phyloP scores from a whole-genome alignment of 2,329 filamentous ascomycete species.

The Cladosporium phlei region DNA sequence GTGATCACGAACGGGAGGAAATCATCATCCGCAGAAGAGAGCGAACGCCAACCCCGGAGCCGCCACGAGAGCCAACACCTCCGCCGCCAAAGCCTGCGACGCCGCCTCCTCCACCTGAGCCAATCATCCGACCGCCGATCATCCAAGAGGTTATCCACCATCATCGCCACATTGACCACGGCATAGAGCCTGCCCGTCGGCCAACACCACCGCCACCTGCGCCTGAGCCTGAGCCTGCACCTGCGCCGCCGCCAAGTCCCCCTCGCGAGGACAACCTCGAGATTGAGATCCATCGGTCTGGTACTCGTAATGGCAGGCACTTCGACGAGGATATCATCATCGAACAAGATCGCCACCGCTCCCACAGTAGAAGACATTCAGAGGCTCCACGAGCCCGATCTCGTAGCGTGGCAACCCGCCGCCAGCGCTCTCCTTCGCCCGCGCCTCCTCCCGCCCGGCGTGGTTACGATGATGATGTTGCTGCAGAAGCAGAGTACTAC shows the following conservation, averaged over 20 bases:
- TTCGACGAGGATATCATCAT: slow-evolving; percentile 65
- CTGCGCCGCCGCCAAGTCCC: slow-evolving; percentile 43
- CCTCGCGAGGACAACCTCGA: slow-evolving; percentile 52
- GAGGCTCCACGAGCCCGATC: slow-evolving; percentile 23
- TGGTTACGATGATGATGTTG: slow-evolving; percentile 48
- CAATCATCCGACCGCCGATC: slow-evolving; percentile 72
- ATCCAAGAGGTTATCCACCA: slow-evolving; percentile 87
- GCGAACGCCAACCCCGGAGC: slow-evolving; percentile 30
- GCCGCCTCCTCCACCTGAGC: slow-evolving; percentile 50
- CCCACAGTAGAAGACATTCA: slow-evolving; percentile 39
- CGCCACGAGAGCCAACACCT: slow-evolving; percentile 24
- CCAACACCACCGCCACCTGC: slow-evolving; percentile 43
- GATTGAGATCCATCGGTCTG: slow-evolving; percentile 51
- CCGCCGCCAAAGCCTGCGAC: slow-evolving; percentile 43
- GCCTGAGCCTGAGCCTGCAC: no score
- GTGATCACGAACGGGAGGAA: slow-evolving; percentile 34
- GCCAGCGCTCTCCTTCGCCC: slow-evolving; percentile 33
- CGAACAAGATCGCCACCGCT: slow-evolving; percentile 39
- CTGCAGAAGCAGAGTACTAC: slow-evolving; percentile 56
- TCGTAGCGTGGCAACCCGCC: slow-evolving; percentile 27
- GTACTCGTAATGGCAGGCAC: slow-evolving; percentile 42
- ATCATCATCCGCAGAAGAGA: slow-evolving; percentile 47
- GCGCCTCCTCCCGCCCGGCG: slow-evolving; percentile 37
- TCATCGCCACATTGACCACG: slow-evolving; percentile 82
- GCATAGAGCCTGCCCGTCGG: slow-evolving; percentile 44